phyloP scores from a whole-genome alignment of 1,284 basidiomycete genomes.

The Nidula niveotomentosa region DNA sequence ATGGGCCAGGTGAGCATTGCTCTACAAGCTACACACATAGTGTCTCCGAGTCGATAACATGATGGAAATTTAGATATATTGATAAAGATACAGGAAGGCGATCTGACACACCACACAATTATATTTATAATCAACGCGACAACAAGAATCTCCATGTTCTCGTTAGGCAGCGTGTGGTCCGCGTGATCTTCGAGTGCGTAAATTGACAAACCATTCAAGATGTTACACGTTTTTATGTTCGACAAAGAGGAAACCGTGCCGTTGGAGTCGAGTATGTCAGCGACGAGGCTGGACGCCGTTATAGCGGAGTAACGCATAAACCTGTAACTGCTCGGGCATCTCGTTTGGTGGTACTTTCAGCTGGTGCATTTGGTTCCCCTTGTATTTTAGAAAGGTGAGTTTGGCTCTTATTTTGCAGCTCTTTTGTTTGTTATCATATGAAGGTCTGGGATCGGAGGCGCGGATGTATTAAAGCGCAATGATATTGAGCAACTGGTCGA shows the following conservation, averaged over 20 bases:
- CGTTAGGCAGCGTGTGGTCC: conserved; percentile 38
- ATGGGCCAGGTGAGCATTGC: conserved; percentile 16
- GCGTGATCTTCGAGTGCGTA: conserved; percentile 49
- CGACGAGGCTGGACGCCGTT: conserved; percentile 21
- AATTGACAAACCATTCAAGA: neutral
- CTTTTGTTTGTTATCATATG: neutral
- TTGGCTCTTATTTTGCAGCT: neutral
- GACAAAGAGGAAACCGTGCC: conserved; percentile 43
- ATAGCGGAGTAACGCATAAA: conserved; percentile 9
- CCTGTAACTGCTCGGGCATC: conserved; percentile 31
- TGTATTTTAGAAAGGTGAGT: conserved; percentile 44
- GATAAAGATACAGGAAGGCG: conserved; percentile 20
- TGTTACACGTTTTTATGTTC: neutral
- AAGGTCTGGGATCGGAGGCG: conserved; percentile 46
- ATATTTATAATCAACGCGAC: conserved; percentile 49
- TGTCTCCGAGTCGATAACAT: neutral
- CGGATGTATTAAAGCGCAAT: conserved; percentile 35
- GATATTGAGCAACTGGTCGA: conserved; percentile 44
- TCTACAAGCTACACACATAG: neutral
- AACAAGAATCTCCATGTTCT: conserved; percentile 43
- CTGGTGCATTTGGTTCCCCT: conserved; percentile 56
- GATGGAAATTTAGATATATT: conserved; percentile 34
- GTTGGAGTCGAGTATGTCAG: conserved; percentile 56
- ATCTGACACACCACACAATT: conserved; percentile 57
- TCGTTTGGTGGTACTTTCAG: conserved; percentile 45